Evolutionary conservation across 1,284 basidiomycete genomes (phyloP), one percentile per base, ranked within the genome.

Genomic region (Ceratobasidium sp.): DNA sequence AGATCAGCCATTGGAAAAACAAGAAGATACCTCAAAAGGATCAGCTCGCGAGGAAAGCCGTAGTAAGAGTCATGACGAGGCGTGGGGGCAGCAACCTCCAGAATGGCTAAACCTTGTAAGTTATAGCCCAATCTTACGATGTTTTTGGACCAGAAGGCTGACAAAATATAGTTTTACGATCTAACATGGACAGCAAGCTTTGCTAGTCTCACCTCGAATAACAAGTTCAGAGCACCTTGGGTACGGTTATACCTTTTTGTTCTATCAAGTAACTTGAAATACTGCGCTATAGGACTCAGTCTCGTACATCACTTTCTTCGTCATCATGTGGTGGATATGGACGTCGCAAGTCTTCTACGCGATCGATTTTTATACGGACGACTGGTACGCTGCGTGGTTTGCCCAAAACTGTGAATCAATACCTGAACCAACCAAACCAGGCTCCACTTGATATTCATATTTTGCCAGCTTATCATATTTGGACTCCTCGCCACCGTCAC

Each of bases 171-270:
- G 74, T 44, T 76, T 42, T 76, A 76, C n/a, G 74, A 76, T n/a
- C 52, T 76, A 1, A 64, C 74, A 1, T 76, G 74, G 74, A 76
- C 74, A 12, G 74, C 74, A 33, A 76, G 61, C 3, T 76, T 76
- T 28, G 28, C 74, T 12, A 76, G 50, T 20, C 42, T 76, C 1
- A 76, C 74, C 0, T 33, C 46, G 3, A 67, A 59, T 33, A 42
- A 57, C n/a, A 40, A 52, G 4, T 66, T 67, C 20, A 54, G 26
- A 13, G 38, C 56, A 5, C 23, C 13, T 9, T 48, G 12, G 57
- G 69, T 71, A 48, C 4, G 57, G 3, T 1, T 12, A 5, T 3
- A 38, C 20, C 2, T 26, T 9, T 28, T 33, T 23, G 3, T 20
- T 20, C 23, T 5, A 5, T 42, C 38, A 7, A n/a, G 38, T 38